Percentiles rank a stretch among this genome's conserved stretches.
phyloP scores from a whole-genome alignment of 2,329 filamentous ascomycete genomes.

The Coniochaeta sp. region DNA sequence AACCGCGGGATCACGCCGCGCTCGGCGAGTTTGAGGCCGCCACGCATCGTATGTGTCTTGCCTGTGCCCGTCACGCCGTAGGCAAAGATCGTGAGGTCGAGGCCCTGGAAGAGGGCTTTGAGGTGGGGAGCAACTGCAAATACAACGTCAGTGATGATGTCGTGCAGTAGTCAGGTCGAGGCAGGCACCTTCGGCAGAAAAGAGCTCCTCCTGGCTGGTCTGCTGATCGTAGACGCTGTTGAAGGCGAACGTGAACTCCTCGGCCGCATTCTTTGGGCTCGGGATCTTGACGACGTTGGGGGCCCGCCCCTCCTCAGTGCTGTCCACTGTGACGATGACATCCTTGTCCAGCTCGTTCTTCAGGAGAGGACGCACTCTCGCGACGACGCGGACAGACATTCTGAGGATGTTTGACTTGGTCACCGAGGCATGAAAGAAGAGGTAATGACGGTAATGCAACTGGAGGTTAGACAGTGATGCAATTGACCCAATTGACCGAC shows the following conservation, averaged over 20 bases:
- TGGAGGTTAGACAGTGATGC: conserved; percentile 1
- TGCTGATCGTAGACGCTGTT: conserved; percentile 82
- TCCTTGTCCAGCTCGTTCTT: conserved; percentile 79
- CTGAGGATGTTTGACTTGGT: conserved; percentile 1
- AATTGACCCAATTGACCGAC: not conserved
- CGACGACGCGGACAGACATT: conserved; percentile 77
- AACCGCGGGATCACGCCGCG: conserved; percentile 82
- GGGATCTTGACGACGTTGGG: conserved; percentile 77
- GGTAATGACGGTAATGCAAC: conserved; percentile 1
- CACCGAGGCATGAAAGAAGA: conserved; percentile 1
- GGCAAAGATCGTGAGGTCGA: conserved; percentile 84
- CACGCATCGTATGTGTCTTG: conserved; percentile 95
- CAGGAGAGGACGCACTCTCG: conserved; percentile 81
- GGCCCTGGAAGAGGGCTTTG: conserved; percentile 85
- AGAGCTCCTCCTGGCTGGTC: conserved; percentile 79
- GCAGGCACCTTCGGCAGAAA: conserved; percentile 64
- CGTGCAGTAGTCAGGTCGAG: not conserved
- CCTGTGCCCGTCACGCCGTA: conserved; percentile 91
- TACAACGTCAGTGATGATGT: conserved; percentile 10
- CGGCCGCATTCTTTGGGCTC: conserved; percentile 84
- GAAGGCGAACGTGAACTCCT: conserved; percentile 92
- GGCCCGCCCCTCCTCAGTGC: conserved; percentile 51
- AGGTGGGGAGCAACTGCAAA: conserved; percentile 75
- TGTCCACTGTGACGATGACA: conserved; percentile 68
- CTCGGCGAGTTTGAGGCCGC: conserved; percentile 77